Evolutionary conservation across 75 land plant species (phyloP).

Genomic region (Cryptomeria japonica): DNA sequence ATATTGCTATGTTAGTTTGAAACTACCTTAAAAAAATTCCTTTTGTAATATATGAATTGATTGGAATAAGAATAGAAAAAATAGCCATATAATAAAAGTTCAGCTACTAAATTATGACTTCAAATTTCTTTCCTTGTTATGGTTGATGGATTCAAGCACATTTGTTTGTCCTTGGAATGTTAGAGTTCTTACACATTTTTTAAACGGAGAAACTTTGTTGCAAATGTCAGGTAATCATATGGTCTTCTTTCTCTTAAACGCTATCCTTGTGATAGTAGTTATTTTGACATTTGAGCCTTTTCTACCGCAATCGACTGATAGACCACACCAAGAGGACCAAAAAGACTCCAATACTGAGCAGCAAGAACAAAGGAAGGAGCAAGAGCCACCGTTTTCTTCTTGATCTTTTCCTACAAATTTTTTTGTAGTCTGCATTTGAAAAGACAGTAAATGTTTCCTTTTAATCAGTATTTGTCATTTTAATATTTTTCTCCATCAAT

Average conservation of each 20-base stretch:
- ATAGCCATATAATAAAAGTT: not conserved
- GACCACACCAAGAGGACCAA: conserved; percentile 2
- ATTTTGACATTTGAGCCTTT: conserved; percentile 56
- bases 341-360: not conserved
- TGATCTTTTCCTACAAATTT: not conserved
- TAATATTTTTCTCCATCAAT: not conserved
- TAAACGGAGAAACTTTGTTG: not conserved
- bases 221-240: conserved; percentile 57
- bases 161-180: not conserved
- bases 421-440: not conserved
- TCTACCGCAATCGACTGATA: conserved; percentile 24
- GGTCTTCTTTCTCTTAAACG: conserved; percentile 54
- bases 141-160: not conserved
- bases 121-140: not conserved
- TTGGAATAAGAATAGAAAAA: not conserved
- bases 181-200: not conserved
- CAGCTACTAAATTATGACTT: not conserved
- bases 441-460: not conserved
- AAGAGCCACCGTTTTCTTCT: not conserved
- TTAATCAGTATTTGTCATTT: not conserved
- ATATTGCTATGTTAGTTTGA: not conserved
- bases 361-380: not conserved
- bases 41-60: not conserved
- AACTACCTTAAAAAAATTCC: not conserved
- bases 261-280: conserved; percentile 33